phyloP scores from a whole-genome alignment of 371 early-diverging fungal species.

The Apophysomyces elegans region DNA sequence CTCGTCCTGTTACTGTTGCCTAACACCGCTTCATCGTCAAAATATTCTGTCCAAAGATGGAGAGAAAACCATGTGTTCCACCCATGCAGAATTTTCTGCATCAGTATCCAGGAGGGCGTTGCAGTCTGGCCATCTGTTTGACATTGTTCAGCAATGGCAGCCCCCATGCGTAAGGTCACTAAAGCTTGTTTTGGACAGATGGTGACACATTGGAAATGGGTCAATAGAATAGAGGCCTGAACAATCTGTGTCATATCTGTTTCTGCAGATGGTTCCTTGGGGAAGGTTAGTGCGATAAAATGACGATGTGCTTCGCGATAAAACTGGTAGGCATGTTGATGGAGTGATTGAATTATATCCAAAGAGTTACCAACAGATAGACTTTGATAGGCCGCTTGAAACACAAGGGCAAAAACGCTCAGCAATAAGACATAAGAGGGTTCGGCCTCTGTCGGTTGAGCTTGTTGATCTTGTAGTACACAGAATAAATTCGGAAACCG shows the following conservation, averaged over 20 bases:
- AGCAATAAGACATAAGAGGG: conserved; percentile 22
- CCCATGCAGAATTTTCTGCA: conserved; percentile 15
- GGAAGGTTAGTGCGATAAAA: conserved; percentile 32
- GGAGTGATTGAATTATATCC: conserved; percentile 16
- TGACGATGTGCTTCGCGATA: conserved; percentile 37
- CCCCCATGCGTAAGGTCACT: conserved; percentile 27
- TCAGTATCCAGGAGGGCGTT: not conserved
- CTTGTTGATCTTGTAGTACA: conserved; percentile 14
- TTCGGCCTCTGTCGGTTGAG: conserved; percentile 3
- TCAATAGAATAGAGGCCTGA: conserved; percentile 34
- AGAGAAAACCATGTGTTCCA: conserved; percentile 28
- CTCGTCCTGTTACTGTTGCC: conserved; percentile 15
- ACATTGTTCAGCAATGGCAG: conserved; percentile 22
- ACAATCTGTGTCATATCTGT: conserved; percentile 14
- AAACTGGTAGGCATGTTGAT: conserved; percentile 20
- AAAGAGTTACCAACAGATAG: conserved; percentile 17
- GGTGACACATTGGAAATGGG: conserved; percentile 43
- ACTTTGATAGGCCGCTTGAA: conserved; percentile 37
- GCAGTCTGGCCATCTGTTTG: not conserved
- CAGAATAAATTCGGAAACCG: conserved; percentile 10
- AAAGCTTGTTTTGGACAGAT: conserved; percentile 40
- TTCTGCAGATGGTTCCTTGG: conserved; percentile 11
- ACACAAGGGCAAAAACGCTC: conserved; percentile 36
- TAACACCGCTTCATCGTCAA: not conserved
- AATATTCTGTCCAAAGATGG: conserved; percentile 15